Percentiles rank a stretch among this genome's conserved stretches.
These are phyloP conservation scores for Phytopythium chamaehyphon DNA, from an alignment of 352 stramenopile species.

Conservation along the genomic window DNA sequence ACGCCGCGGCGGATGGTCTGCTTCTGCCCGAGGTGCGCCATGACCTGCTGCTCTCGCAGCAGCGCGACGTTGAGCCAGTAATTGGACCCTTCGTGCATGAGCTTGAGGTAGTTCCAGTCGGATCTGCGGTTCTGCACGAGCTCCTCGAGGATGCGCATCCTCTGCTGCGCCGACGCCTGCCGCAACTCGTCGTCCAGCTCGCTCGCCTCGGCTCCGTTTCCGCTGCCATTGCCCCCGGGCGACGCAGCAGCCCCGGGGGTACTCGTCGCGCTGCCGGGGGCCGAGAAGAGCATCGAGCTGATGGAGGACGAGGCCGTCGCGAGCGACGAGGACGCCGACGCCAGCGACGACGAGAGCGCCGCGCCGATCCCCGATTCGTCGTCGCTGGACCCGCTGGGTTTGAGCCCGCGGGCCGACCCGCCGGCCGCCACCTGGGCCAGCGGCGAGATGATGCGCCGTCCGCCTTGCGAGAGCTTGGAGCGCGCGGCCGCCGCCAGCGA, in stretches of 20 bases:
- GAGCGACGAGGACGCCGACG: conserved; percentile 22
- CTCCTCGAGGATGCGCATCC: conserved; percentile 67
- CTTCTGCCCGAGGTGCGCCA: conserved; percentile 55
- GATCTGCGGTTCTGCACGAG: conserved; percentile 65
- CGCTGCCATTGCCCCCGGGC: conserved; percentile 3
- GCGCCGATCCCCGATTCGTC: conserved; percentile 1
- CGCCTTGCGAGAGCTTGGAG: conserved; percentile 51
- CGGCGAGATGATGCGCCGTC: conserved; percentile 52
- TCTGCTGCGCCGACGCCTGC: conserved; percentile 59
- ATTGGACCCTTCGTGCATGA: conserved; percentile 74
- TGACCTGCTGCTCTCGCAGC: conserved; percentile 61
- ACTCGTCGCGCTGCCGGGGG: conserved; percentile 18
- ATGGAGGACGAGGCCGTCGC: conserved; percentile 41
- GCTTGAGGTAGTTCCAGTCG: conserved; percentile 80
- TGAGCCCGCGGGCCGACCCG: not conserved
- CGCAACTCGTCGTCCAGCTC: conserved; percentile 29
- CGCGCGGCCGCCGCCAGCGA: conserved; percentile 42
- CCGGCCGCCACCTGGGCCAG: conserved; percentile 10
- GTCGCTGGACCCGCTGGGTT: not conserved
- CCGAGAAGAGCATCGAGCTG: conserved; percentile 34
- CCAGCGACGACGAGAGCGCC: conserved; percentile 17
- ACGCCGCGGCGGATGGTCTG: conserved; percentile 50
- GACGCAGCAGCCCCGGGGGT: conserved; percentile 9
- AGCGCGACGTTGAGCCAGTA: conserved; percentile 82
- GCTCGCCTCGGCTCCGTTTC: conserved; percentile 8